Evolutionary conservation across 306 rosid genomes (phyloP), one percentile per base, ranked within the genome.

Genomic region (Medicago ruthenica): DNA sequence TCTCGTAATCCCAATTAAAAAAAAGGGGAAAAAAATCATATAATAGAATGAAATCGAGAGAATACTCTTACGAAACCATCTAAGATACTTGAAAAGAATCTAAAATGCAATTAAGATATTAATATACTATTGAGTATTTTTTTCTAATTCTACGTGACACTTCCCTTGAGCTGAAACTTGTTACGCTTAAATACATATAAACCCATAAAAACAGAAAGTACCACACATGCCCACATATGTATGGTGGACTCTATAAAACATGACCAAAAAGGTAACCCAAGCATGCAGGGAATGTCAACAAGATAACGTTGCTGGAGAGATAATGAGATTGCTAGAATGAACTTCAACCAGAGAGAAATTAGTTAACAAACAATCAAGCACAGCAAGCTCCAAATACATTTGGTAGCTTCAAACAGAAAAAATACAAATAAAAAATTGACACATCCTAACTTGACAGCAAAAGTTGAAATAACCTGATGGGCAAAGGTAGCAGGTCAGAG

Each of bases 361-460:
- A 13, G 16, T 21, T 40, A 34, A 5, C 40, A 39, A 71, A 37
- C 55, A 41, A 57, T 20, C 41, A 57, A 61, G 68, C n/a, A 55
- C n/a, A 4, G 15, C 67, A 40, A 73, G 73, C 10, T 21, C 44
- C 67, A 70, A 70, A 45, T 16, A 50, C 47, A 31, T 70, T 50
- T n/a, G 74, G 47, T 50, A 70, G 74, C 42, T 14, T n/a, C 74
- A 47, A 45, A 69, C 44, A 61, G 44, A 17, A 68, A 27, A 5
- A 44, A 18, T 17, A 66, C 41, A 65, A 18, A 18, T 17, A 66
- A 66, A 65, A 18, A 9, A 47, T 15, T 6, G 18, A 27, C 41
- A 14, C 67, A 21, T 21, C 16, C 64, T 58, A 21, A 58, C 64
- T 11, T 21, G 16, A 0, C 8, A 21, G 37, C 4, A 57, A 20